These are phyloP conservation scores for Xylaria sp. DNA, from an alignment of 2,329 filamentous ascomycete species.

Conservation along the genomic window DNA sequence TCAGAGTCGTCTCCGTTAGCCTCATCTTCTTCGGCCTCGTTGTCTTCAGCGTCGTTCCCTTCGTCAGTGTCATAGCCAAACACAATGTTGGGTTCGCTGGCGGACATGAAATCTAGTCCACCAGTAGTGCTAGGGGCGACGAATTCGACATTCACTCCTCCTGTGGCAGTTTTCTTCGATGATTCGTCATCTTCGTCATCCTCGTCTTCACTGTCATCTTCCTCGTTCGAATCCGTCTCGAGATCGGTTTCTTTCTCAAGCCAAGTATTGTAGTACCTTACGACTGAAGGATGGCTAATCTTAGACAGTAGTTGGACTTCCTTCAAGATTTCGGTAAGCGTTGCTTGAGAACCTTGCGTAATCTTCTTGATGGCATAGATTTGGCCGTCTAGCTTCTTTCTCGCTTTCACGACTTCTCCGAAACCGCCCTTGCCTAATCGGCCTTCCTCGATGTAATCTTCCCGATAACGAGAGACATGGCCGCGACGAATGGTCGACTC, in stretches of 20 bases:
- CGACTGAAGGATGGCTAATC: conserved; percentile 79
- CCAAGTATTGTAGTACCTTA: conserved; percentile 95
- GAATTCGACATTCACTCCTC: conserved; percentile 50
- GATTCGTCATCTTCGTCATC: conserved; percentile 38
- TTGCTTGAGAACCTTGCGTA: conserved; percentile 70
- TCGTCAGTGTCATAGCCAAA: conserved; percentile 61
- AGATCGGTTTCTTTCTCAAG: conserved; percentile 64
- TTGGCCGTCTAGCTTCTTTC: conserved; percentile 88
- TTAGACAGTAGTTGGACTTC: conserved; percentile 87
- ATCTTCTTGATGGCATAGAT: conserved; percentile 98
- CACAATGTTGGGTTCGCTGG: conserved; percentile 69
- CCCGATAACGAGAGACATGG: conserved; percentile 68
- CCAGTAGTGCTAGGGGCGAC: conserved; percentile 58
- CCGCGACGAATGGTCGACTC: conserved; percentile 55
- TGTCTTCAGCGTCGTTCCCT: conserved; percentile 38
- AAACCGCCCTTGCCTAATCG: conserved; percentile 90
- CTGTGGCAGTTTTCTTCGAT: conserved; percentile 38
- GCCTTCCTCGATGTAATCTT: conserved; percentile 87
- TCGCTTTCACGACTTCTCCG: conserved; percentile 90
- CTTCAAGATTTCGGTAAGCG: conserved; percentile 74
- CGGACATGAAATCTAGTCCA: conserved; percentile 90
- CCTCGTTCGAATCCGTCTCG: conserved; percentile 39
- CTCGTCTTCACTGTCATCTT: conserved; percentile 49
- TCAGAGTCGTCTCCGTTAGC: conserved; percentile 31
- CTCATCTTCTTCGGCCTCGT: conserved; percentile 30